These are phyloP conservation scores for Pleurostoma richardsiae DNA, from an alignment of 2,329 filamentous ascomycete species.

Conservation along the genomic window DNA sequence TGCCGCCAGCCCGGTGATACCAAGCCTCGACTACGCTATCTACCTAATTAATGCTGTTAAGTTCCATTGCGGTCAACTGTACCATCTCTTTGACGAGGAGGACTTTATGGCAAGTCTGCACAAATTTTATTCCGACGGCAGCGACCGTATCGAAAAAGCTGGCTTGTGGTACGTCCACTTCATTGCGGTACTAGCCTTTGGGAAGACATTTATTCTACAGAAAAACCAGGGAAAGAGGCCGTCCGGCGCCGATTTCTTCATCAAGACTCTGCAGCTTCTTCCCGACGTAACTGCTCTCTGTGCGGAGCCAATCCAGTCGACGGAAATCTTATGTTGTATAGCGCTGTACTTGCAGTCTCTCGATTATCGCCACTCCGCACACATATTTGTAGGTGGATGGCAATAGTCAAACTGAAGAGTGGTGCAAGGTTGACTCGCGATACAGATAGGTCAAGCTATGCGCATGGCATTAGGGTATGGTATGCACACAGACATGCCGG, in stretches of 20 bases:
- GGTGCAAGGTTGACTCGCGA: not conserved
- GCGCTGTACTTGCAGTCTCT: constrained; percentile 47
- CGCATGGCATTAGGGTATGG: constrained; percentile 42
- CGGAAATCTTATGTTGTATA: constrained; percentile 45
- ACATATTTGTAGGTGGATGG: constrained; percentile 32
- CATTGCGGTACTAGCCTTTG: constrained; percentile 47
- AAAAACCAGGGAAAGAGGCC: constrained; percentile 28
- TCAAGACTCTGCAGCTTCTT: constrained; percentile 35
- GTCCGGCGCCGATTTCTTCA: constrained; percentile 40
- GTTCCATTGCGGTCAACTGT: constrained; percentile 48
- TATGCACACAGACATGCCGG: constrained; percentile 47
- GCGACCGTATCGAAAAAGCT: constrained; percentile 7
- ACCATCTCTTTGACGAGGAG: constrained; percentile 49
- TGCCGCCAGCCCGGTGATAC: constrained; percentile 20
- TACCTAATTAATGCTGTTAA: constrained; percentile 52
- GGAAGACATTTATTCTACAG: constrained; percentile 44
- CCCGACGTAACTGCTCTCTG: constrained; percentile 34
- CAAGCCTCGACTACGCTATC: constrained; percentile 43
- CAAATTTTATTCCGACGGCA: constrained; percentile 19
- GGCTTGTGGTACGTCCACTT: constrained; percentile 48
- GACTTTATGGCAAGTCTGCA: constrained; percentile 35
- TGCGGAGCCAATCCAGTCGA: constrained; percentile 35
- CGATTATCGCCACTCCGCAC: constrained; percentile 38
- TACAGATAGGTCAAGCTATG: constrained; percentile 44
- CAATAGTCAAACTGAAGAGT: not conserved